Conservation (phyloP, 208 protist species). For the Crithidia acanthocephali region DNA sequence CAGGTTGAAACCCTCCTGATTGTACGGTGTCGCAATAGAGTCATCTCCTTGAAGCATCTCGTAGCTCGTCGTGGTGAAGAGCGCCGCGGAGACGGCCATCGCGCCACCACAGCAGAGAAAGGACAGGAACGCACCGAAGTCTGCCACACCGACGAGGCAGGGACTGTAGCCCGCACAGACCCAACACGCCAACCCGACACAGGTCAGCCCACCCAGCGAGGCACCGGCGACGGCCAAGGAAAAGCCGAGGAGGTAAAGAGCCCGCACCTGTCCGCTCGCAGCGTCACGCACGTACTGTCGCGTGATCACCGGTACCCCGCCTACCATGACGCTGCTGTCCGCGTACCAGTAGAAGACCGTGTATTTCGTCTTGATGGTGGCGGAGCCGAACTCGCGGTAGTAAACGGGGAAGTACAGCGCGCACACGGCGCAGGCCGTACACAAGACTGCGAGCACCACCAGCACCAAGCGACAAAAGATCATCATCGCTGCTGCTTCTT, state of each 20-base stretch:
- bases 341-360: conserved; percentile 10
- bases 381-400: neutral
- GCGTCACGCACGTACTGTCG: conserved; percentile 3
- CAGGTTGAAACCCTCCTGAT: neutral
- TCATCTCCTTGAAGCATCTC: conserved; percentile 3
- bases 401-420: neutral
- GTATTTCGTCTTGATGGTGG: neutral
- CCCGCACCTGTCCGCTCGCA: neutral
- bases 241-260: conserved; percentile 1
- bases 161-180: neutral
- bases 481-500: too few species aligned
- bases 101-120: conserved; percentile 9
- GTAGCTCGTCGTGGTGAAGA: conserved; percentile 8
- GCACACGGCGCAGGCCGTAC: neutral
- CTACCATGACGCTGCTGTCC: neutral
- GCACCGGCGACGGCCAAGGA: neutral
- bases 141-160: neutral
- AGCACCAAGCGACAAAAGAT: neutral
- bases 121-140: neutral
- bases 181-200: neutral
- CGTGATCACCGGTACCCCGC: neutral
- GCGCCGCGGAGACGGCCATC: conserved; percentile 6
- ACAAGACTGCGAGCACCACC: conserved; percentile 1
- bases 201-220: neutral
- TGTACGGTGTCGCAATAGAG: neutral